Evolutionary conservation across 2,329 filamentous ascomycete genomes (phyloP).

Genomic region (Trichophyton benhamiae): DNA sequence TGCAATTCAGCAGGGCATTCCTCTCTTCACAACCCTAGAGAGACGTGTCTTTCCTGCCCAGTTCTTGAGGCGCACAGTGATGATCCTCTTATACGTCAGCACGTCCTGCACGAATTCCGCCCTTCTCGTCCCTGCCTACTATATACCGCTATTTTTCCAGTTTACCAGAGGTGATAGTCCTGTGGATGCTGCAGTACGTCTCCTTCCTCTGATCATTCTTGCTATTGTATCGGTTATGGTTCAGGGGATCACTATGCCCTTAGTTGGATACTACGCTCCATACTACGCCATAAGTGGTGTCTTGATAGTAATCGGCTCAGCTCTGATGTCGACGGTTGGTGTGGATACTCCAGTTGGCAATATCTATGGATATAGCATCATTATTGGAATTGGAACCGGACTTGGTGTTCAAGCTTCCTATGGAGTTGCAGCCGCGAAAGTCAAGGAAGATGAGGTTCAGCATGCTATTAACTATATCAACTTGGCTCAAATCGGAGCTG

Average conservation of each 20-base stretch:
- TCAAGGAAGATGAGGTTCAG: slow-evolving; percentile 21
- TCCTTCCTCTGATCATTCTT: slow-evolving; percentile 23
- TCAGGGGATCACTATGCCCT: slow-evolving; percentile 15
- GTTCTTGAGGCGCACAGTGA: slow-evolving; percentile 30
- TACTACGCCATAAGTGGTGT: slow-evolving; percentile 9
- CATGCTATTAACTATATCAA: slow-evolving; percentile 31
- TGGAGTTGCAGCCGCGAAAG: slow-evolving; percentile 28
- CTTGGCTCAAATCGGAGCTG: slow-evolving; percentile 19
- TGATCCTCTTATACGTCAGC: slow-evolving; percentile 35
- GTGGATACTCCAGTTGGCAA: slow-evolving; percentile 11
- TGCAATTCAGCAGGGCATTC: slow-evolving; percentile 32
- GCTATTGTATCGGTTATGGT: slow-evolving; percentile 16
- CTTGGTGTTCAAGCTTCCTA: slow-evolving; percentile 26
- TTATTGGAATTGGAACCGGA: slow-evolving; percentile 31
- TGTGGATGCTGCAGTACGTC: slow-evolving; percentile 20
- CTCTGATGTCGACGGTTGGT: slow-evolving; percentile 14
- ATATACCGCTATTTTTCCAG: slow-evolving; percentile 44
- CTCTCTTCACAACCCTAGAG: slow-evolving; percentile 33
- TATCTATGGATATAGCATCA: slow-evolving; percentile 23
- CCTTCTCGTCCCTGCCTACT: slow-evolving; percentile 37
- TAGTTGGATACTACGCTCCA: slow-evolving; percentile 10
- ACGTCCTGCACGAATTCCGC: slow-evolving; percentile 27
- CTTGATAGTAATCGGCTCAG: slow-evolving; percentile 17
- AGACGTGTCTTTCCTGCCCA: slow-evolving; percentile 40
- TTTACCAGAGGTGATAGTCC: slow-evolving; percentile 36